These are phyloP conservation scores for Sugiyamaella mastotermitis DNA, from an alignment of 805 yeast species.

Conservation along the genomic window DNA sequence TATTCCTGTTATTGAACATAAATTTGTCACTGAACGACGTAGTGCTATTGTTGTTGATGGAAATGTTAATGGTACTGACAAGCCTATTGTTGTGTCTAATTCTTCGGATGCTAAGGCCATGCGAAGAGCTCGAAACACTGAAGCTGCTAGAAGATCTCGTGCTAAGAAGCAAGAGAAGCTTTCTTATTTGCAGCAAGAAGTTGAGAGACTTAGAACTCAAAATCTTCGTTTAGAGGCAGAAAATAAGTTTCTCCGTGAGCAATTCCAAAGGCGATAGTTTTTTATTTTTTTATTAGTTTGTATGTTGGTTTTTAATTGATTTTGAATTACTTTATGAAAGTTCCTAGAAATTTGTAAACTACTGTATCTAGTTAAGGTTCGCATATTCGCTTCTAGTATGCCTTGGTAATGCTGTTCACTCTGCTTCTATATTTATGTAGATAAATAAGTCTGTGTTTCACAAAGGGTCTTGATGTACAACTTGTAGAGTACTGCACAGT, in stretches of 20 bases:
- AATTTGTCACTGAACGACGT: constrained; percentile 12
- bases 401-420: too few species aligned
- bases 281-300: too few species aligned
- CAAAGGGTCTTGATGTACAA: too few species aligned
- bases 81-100: constrained; percentile 51
- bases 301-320: too few species aligned
- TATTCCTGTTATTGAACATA: constrained; percentile 4
- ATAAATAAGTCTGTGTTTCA: too few species aligned
- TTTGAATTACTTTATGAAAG: too few species aligned
- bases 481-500: too few species aligned
- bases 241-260: constrained; percentile 28
- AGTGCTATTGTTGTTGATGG: constrained; percentile 16
- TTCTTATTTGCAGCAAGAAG: constrained; percentile 72
- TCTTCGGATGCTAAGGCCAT: constrained; percentile 57
- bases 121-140: constrained; percentile 86
- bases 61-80: background rate
- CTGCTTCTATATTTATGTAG: too few species aligned
- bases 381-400: too few species aligned
- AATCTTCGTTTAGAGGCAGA: constrained; percentile 56
- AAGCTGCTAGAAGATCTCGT: constrained; percentile 56
- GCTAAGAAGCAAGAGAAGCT: constrained; percentile 89
- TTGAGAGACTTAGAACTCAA: constrained; percentile 52
- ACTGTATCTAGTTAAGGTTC: too few species aligned
- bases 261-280: too few species aligned
- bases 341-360: too few species aligned